Evolutionary conservation across 768 basidiomycete species (phyloP), one percentile per base, ranked within the genome.

Genomic region (Suillus clintonianus): DNA sequence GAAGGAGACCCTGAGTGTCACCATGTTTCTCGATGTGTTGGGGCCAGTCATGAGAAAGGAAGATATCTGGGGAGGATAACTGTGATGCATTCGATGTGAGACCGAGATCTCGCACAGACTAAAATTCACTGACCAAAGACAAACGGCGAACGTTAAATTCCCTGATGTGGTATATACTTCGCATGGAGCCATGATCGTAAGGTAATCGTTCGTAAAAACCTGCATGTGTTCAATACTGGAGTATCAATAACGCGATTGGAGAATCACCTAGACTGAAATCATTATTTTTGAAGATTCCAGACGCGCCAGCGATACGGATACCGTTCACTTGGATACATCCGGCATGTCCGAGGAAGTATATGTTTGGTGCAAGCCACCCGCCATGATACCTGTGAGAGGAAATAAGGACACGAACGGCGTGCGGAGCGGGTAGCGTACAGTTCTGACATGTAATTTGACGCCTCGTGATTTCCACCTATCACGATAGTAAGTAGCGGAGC

Each of bases 1-100:
- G 81, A 15, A 99, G 77, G 0, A 99, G 81, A 10, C 70, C 80
- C 7, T 71, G 69, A 8, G 89, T 74, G 70, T 98, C 84, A 19
- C 96, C 95, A 66, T 95, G 82, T 10, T 87, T 86, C 64, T 91
- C 94, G 60, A 99, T 95, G 2, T 82, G 82, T 47, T 86, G 83
- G 0, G 97, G 97, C 97, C 97, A 99, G 76, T 99, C 97, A 72
- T 99, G 97, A 2, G 96, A 98, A 41, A 99, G 82, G 80, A 98
- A 93, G 32, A 99, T 84, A 34, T 87, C 77, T 7, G 89, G 84
- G 11, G 82, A 80, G 5, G 88, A 82, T 42, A 91, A 80, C 91
- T 83, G 62, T 62, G 34, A 58, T 32, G 5, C 7, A 37, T 60
- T 58, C n/a, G 62, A 27, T 63, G 51, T 14, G 45, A 43, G 39